Percentiles rank a stretch among this genome's conserved stretches.
These are phyloP conservation scores for Trichoderma sp. DNA, from an alignment of 2,329 filamentous ascomycete species.

Conservation along the genomic window DNA sequence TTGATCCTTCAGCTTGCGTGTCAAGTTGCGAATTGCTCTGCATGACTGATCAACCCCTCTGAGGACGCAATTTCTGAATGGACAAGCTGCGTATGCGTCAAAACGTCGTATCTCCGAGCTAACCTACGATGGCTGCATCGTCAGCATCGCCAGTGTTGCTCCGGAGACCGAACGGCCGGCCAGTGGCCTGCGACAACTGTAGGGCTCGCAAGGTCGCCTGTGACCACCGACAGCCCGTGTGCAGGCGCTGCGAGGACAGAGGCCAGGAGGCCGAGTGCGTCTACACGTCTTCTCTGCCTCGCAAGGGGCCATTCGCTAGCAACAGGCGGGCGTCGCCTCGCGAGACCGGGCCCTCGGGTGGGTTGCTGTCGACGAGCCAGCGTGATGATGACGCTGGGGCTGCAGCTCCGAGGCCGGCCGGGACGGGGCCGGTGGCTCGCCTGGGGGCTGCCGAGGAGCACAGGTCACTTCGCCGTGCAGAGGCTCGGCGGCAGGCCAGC, in stretches of 20 bases:
- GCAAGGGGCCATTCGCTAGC: not conserved
- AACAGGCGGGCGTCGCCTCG: not conserved
- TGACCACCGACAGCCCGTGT: slow-evolving; percentile 44
- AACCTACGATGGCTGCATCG: slow-evolving; percentile 6
- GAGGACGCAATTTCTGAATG: not conserved
- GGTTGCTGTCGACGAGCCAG: not conserved
- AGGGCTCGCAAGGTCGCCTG: slow-evolving; percentile 46
- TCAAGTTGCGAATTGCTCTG: not conserved
- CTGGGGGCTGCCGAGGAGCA: slow-evolving; percentile 8
- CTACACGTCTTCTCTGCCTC: slow-evolving; percentile 33
- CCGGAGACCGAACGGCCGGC: slow-evolving; percentile 36
- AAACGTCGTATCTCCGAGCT: not conserved
- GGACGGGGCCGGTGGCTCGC: slow-evolving; percentile 1
- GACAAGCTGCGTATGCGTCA: not conserved
- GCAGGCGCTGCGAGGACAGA: slow-evolving; percentile 43
- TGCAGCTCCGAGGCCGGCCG: slow-evolving; percentile 16
- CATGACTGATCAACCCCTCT: not conserved
- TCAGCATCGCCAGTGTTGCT: slow-evolving; percentile 11
- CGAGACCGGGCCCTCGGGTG: not conserved
- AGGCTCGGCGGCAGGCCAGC: slow-evolving; percentile 8
- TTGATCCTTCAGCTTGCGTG: not conserved
- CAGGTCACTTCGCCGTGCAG: slow-evolving; percentile 19
- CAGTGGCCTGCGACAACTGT: slow-evolving; percentile 40
- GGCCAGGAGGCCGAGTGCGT: slow-evolving; percentile 40
- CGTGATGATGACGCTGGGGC: not conserved